Conservation (phyloP, 768 basidiomycete genomes). For the Pluteus cervinus region DNA sequence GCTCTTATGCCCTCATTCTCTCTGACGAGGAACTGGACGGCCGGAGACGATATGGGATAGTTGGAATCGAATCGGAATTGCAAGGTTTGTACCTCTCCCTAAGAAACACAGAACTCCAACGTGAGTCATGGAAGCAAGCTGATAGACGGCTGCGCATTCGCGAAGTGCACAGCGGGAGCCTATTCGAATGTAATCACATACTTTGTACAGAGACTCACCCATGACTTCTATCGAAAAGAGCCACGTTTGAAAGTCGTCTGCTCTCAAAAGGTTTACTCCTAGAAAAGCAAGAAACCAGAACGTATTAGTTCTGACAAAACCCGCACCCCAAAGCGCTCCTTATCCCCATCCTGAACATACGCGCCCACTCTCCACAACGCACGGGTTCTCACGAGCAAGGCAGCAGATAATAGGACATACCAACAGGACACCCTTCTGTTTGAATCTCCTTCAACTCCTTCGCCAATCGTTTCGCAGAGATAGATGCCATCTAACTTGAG, state of each 20-base stretch:
- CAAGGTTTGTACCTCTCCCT: conserved; percentile 75
- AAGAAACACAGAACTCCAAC: conserved; percentile 1
- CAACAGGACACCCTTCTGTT: conserved; percentile 5
- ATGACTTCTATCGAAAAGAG: conserved; percentile 74
- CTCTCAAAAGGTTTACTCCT: conserved; percentile 71
- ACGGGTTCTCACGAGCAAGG: too few species aligned
- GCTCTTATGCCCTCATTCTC: conserved; percentile 54
- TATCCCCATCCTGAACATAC: too few species aligned
- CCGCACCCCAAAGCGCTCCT: neutral
- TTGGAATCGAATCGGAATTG: conserved; percentile 77
- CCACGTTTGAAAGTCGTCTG: conserved; percentile 79
- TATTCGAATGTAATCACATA: conserved; percentile 14
- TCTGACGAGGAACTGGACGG: conserved; percentile 82
- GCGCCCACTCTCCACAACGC: too few species aligned
- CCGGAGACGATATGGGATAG: conserved; percentile 85
- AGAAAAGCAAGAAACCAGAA: neutral
- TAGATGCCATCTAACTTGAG: too few species aligned
- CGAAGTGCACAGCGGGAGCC: neutral
- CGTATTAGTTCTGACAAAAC: too few species aligned
- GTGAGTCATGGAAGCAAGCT: neutral
- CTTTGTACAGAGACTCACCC: conserved; percentile 78
- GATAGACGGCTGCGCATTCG: neutral
- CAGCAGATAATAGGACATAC: neutral
- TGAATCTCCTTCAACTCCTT: conserved; percentile 6
- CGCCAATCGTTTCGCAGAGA: conserved; percentile 4